Base-by-base conservation (phyloP, 208 protist genomes). In the Wallacemonas collosoma region DNA sequence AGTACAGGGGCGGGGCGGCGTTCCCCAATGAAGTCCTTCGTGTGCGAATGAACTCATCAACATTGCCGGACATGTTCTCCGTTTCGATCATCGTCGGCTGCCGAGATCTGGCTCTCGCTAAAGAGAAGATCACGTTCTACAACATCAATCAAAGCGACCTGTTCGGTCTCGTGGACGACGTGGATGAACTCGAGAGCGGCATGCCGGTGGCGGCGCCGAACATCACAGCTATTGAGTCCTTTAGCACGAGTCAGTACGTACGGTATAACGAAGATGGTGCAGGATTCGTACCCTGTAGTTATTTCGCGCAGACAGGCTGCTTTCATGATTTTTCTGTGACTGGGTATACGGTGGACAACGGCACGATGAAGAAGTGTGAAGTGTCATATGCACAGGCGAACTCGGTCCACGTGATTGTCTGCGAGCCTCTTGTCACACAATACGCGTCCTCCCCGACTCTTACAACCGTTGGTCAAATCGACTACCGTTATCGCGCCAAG, bases 61-160 rank as follows among this genome's bases (percentile, higher is more conserved):
- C 60, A n/a, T 41, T 65, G 60, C 60, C 60, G 26, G 60, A 48
- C 7, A 65, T 65, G 60, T 38, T 65, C n/a, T 5, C 12, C 26
- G 40, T 48, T 38, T 65, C 60, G 5, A 3, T 48, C 3, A 12
- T 3, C 6, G 40, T 65, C 2, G 60, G 60, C 3, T 65, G 60
- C 40, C n/a, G 4, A 3, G 40, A 38, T 3, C n/a, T 8, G 8
- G 8, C 36, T 5, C 9, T 53, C 14, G 41, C 40, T 11, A 41
- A 5, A 26, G 15, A 38, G n/a, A 15, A 6, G 3, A 44, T 65
- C 11, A 65, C 60, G 40, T n/a, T 17, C 4, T 44, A 38, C n/a
- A 9, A 8, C 3, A 65, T 65, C 60, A 14, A 51, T 8, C 2
- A 65, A 6, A 36, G 14, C 4, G 26, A 6, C 38, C 38, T 65